phyloP scores from a whole-genome alignment of 2,329 filamentous ascomycete species.

The Stagonosporopsis chrysanthemi region DNA sequence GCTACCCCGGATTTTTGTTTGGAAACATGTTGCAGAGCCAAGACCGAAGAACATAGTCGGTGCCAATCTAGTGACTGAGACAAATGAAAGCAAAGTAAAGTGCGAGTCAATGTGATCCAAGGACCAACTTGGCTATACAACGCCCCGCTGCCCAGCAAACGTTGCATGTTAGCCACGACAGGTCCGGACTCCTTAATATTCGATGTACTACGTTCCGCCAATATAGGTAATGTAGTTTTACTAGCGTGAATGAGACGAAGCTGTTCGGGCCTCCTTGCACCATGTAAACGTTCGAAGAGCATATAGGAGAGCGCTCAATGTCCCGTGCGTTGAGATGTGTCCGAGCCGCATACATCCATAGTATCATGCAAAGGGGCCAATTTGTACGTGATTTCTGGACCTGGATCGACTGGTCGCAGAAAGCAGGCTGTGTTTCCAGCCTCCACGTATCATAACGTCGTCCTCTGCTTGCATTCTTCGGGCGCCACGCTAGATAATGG shows the following conservation, averaged over 20 bases:
- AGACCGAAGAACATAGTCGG: constrained; percentile 12
- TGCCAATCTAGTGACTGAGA: not conserved
- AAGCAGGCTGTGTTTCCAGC: no score
- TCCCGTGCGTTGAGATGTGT: not conserved
- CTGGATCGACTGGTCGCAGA: not conserved
- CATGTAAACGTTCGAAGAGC: no score
- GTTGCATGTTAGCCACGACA: not conserved
- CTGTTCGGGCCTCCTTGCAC: no score
- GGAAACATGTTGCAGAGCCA: not conserved
- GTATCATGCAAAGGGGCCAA: not conserved
- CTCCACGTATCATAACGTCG: not conserved
- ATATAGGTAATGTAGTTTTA: not conserved
- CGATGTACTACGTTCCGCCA: not conserved
- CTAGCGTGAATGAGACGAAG: no score
- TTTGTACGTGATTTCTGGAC: no score
- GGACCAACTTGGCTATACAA: not conserved
- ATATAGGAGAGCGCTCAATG: not conserved
- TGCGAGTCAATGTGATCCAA: not conserved
- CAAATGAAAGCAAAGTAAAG: not conserved
- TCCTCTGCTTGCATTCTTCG: not conserved
- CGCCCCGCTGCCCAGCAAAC: not conserved
- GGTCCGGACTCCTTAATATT: not conserved
- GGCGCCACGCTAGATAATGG: not conserved
- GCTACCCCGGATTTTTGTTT: constrained; percentile 4
- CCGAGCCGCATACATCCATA: not conserved